Percentiles rank a stretch among this genome's conserved stretches.
These are phyloP conservation scores for Penicillium manginii DNA, from an alignment of 495 filamentous ascomycete species.

Conservation along the genomic window DNA sequence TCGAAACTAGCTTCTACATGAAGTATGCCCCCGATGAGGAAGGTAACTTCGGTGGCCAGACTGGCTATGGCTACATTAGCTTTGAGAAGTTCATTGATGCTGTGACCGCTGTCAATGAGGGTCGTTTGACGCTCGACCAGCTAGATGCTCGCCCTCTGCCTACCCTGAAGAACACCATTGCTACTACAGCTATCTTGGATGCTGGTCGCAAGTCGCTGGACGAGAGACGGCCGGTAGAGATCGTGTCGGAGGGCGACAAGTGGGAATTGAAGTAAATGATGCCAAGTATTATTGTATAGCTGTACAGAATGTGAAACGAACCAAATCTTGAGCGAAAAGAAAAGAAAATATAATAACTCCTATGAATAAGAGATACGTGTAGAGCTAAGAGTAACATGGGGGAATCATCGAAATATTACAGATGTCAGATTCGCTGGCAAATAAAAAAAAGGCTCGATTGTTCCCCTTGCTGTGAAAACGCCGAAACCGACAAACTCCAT, in stretches of 20 bases:
- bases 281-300: conserved; percentile 8
- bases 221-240: conserved; percentile 75
- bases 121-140: conserved; percentile 68
- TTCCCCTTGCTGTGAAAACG: conserved; percentile 3
- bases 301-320: conserved; percentile 5
- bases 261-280: conserved; percentile 71
- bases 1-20: conserved; percentile 80
- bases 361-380: not conserved
- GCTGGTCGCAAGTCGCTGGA: conserved; percentile 82
- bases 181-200: conserved; percentile 87
- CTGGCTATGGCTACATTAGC: conserved; percentile 89
- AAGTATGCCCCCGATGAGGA: conserved; percentile 93
- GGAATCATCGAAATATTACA: conserved; percentile 1
- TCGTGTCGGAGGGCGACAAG: conserved; percentile 61
- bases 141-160: conserved; percentile 81
- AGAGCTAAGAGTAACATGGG: not conserved
- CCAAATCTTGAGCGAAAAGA: not conserved
- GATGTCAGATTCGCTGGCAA: conserved; percentile 3
- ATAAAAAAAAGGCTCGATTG: conserved; percentile 4
- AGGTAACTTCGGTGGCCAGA: conserved; percentile 90
- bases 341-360: not conserved
- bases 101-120: conserved; percentile 75
- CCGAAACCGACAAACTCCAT: conserved; percentile 1
- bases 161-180: conserved; percentile 85
- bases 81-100: conserved; percentile 97